Evolutionary conservation across 2,329 filamentous ascomycete species (phyloP).

Genomic region (Colletotrichum abscissum): DNA sequence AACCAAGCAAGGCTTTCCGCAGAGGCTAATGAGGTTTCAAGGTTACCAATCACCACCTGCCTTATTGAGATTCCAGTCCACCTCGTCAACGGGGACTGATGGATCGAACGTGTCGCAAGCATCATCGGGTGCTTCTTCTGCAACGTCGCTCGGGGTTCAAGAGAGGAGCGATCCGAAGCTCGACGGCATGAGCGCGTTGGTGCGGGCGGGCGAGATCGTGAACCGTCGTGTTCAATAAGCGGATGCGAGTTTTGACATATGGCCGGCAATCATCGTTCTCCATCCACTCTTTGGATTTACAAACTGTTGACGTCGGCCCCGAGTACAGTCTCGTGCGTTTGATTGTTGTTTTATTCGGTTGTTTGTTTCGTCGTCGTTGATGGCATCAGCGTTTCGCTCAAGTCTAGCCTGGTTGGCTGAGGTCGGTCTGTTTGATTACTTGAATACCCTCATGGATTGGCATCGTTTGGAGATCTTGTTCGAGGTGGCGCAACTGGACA

Average conservation of each 20-base stretch:
- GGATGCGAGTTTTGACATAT: background rate
- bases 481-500: constrained; percentile 19
- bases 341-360: background rate
- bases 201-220: constrained; percentile 70
- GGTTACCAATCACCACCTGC: constrained; percentile 30
- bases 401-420: background rate
- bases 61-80: constrained; percentile 30
- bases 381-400: background rate
- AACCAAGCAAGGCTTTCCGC: constrained; percentile 3
- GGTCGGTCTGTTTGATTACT: constrained; percentile 24
- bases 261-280: too few relatives aligned
- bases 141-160: constrained; percentile 33
- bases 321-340: background rate
- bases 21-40: constrained; percentile 30
- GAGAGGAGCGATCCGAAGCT: constrained; percentile 42
- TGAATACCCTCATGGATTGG: constrained; percentile 36
- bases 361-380: constrained; percentile 15
- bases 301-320: background rate
- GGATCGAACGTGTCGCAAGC: constrained; percentile 29
- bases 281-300: too few relatives aligned
- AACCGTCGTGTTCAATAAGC: constrained; percentile 49
- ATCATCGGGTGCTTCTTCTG: constrained; percentile 28
- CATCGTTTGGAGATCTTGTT: constrained; percentile 15
- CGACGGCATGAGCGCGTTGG: constrained; percentile 69
- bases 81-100: constrained; percentile 29